Percentiles rank a stretch among this genome's conserved stretches.
phyloP scores from a whole-genome alignment of 805 yeast genomes.

The Kuraishia capsulata region DNA sequence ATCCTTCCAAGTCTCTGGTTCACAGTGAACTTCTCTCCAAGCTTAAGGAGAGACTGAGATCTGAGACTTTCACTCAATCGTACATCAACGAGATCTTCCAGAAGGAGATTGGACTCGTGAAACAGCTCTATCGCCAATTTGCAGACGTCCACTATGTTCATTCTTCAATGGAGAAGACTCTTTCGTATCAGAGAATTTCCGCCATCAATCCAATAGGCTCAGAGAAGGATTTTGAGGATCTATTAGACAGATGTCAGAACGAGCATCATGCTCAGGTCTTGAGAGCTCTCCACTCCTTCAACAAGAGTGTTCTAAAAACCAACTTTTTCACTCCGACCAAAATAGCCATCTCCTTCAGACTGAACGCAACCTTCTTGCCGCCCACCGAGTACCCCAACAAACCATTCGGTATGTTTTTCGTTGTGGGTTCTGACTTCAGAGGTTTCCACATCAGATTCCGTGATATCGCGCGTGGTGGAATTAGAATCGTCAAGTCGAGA shows the following conservation, averaged over 20 bases:
- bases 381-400: conserved; percentile 81
- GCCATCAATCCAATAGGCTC: conserved; percentile 65
- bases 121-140: conserved; percentile 81
- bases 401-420: conserved; percentile 90
- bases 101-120: conserved; percentile 59
- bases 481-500: conserved; percentile 85
- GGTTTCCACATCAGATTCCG: conserved; percentile 97
- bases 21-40: conserved; percentile 70
- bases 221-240: conserved; percentile 64
- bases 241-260: conserved; percentile 67
- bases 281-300: conserved; percentile 75
- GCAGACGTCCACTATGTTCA: conserved; percentile 85
- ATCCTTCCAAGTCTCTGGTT: conserved; percentile 48
- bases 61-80: conserved; percentile 86
- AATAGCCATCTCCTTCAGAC: conserved; percentile 89
- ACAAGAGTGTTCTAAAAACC: conserved; percentile 82
- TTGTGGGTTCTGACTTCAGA: conserved; percentile 93
- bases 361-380: conserved; percentile 83
- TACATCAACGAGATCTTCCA: conserved; percentile 73
- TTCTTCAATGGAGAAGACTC: conserved; percentile 60
- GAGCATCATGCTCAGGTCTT: conserved; percentile 73
- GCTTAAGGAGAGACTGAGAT: conserved; percentile 81
- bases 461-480: conserved; percentile 98
- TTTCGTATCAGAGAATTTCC: conserved; percentile 81
- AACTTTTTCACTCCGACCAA: conserved; percentile 91